Conservation (phyloP, 169 alveolate species). For the Cryptosporidium xiaoi region DNA sequence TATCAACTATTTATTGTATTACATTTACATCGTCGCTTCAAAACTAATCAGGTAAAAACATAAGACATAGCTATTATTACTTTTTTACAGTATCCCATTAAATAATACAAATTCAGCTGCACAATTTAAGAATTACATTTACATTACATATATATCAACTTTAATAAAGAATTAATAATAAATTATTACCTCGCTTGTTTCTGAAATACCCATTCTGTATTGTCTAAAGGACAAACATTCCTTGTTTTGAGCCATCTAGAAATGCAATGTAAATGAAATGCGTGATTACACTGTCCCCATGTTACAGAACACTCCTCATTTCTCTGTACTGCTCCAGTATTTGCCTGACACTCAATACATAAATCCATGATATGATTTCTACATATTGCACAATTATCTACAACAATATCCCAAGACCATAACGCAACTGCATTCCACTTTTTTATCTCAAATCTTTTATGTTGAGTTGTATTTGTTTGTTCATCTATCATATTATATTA, state of each 20-base stretch:
- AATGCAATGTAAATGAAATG: conserved; percentile 98
- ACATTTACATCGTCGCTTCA: too few species aligned
- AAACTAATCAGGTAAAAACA: too few species aligned
- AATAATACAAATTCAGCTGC: too few species aligned
- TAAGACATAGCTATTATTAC: too few species aligned
- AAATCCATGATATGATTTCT: conserved; percentile 98
- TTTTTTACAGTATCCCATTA: too few species aligned
- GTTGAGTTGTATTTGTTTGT: background rate
- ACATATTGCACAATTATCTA: conserved; percentile 99
- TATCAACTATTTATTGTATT: too few species aligned
- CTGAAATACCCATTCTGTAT: conserved; percentile 95
- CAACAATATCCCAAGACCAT: conserved; percentile 99
- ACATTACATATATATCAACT: background rate
- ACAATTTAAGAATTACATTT: too few species aligned
- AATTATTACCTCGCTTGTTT: conserved; percentile 69
- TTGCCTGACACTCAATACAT: conserved; percentile 97
- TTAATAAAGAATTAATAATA: background rate
- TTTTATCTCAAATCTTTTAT: conserved; percentile 86
- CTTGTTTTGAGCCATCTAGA: conserved; percentile 98
- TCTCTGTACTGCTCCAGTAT: conserved; percentile 79
- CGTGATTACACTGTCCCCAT: conserved; percentile 99
- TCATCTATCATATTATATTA: background rate
- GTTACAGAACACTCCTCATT: conserved; percentile 96
- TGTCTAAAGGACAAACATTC: conserved; percentile 97
- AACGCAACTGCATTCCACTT: conserved; percentile 99